These are phyloP conservation scores for Ophiognomonia clavigignenti-juglandacearum DNA, from an alignment of 2,329 filamentous ascomycete genomes.

Conservation along the genomic window DNA sequence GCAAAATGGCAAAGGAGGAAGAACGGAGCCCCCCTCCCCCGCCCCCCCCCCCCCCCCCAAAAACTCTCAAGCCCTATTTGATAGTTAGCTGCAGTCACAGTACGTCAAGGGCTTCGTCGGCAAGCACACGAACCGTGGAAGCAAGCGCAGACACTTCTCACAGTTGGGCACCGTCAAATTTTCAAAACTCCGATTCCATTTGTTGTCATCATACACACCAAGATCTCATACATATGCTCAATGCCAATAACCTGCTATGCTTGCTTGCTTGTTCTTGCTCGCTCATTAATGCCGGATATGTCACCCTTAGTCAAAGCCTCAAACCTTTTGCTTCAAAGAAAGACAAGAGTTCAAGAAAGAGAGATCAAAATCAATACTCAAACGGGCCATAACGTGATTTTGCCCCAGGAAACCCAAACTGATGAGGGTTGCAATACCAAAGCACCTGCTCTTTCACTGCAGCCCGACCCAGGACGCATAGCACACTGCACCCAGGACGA, in stretches of 20 bases:
- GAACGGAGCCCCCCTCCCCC: no score
- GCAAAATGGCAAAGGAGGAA: no score
- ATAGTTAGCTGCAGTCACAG: no score
- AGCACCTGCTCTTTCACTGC: background rate
- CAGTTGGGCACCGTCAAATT: no score
- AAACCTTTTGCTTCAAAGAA: background rate
- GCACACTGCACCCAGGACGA: slow-evolving; percentile 12
- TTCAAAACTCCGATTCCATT: background rate
- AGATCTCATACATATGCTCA: background rate
- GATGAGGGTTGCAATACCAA: background rate
- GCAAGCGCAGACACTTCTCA: no score
- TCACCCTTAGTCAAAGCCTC: background rate
- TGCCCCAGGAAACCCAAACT: background rate
- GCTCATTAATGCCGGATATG: background rate
- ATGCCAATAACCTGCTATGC: background rate
- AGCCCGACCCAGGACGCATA: slow-evolving; percentile 4
- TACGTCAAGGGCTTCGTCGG: no score
- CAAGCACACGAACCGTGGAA: no score
- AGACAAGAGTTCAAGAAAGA: background rate
- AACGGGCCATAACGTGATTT: background rate
- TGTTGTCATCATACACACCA: slow-evolving; percentile 6
- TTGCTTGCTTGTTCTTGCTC: background rate
- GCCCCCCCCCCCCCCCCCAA: no score
- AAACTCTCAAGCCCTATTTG: no score
- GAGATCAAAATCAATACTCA: background rate